A percentile compares a stretch with the other conserved stretches of the same genome.
phyloP scores from a whole-genome alignment of 2,329 filamentous ascomycete species.

The Paecilomyces sp. region DNA sequence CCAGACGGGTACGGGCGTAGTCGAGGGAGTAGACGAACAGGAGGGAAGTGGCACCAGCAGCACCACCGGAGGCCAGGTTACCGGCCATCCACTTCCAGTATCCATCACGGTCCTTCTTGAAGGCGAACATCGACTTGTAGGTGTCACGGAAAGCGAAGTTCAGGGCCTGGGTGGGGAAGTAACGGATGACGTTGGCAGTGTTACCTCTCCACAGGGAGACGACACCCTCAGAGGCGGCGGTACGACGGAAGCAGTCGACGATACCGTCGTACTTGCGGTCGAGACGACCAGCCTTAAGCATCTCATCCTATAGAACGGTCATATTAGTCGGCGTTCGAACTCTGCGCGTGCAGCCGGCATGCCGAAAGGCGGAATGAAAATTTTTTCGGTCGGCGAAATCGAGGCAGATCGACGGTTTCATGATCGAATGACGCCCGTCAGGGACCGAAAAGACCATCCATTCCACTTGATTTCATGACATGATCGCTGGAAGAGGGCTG shows the following conservation, averaged over 20 bases:
- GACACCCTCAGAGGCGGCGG: conserved; percentile 82
- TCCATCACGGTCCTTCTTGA: conserved; percentile 99
- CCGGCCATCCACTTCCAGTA: conserved; percentile 98
- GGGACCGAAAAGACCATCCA: background rate
- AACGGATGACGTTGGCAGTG: conserved; percentile 99
- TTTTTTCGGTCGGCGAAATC: conserved; percentile 1
- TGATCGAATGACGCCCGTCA: background rate
- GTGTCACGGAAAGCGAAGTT: conserved; percentile 99
- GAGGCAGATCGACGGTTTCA: background rate
- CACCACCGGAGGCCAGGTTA: conserved; percentile 99
- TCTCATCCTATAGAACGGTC: conserved; percentile 75
- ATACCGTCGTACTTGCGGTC: conserved; percentile 96
- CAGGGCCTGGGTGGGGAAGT: conserved; percentile 99
- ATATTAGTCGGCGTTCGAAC: background rate
- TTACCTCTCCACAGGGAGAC: conserved; percentile 98
- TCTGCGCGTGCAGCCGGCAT: background rate
- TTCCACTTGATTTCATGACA: background rate
- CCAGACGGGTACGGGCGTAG: conserved; percentile 99
- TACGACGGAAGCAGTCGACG: conserved; percentile 89
- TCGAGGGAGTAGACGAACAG: conserved; percentile 99
- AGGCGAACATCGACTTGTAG: conserved; percentile 99
- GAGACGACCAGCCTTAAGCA: conserved; percentile 97
- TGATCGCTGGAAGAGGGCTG: background rate
- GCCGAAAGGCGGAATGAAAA: conserved; percentile 3
- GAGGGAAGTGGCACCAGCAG: conserved; percentile 98